Evolutionary conservation across 495 filamentous ascomycete genomes (phyloP).

Genomic region (Pyrenula massariospora): DNA sequence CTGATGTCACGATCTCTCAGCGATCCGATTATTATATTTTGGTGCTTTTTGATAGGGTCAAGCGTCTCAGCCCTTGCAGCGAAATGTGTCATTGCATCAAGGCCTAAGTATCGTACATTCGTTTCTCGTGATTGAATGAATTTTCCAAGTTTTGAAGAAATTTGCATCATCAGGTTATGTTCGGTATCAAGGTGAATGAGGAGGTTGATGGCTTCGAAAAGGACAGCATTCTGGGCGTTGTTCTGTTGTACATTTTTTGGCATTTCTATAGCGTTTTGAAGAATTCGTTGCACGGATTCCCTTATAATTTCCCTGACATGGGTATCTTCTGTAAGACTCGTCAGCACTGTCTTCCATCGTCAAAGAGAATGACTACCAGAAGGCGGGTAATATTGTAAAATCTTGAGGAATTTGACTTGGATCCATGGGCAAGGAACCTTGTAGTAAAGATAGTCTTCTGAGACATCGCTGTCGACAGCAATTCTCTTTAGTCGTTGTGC

Average conservation of each 20-base stretch:
- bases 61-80: slow-evolving; percentile 89
- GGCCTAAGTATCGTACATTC: slow-evolving; percentile 91
- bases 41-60: slow-evolving; percentile 96
- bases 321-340: slow-evolving; percentile 56
- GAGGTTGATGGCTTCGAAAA: slow-evolving; percentile 98
- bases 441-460: slow-evolving; percentile 90
- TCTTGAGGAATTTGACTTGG: slow-evolving; percentile 81
- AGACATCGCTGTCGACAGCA: slow-evolving; percentile 77
- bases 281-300: slow-evolving; percentile 78
- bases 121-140: slow-evolving; percentile 97
- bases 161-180: slow-evolving; percentile 89
- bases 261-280: slow-evolving; percentile 81
- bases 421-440: slow-evolving; percentile 99
- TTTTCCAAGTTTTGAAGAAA: slow-evolving; percentile 84
- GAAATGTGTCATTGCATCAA: slow-evolving; percentile 98
- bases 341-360: slow-evolving; percentile 6
- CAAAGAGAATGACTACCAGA: slow-evolving; percentile 50
- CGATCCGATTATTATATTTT: slow-evolving; percentile 87
- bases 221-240: slow-evolving; percentile 95
- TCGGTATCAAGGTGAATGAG: slow-evolving; percentile 99
- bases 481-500: slow-evolving; percentile 80
- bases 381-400: slow-evolving; percentile 93
- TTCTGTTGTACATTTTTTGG: slow-evolving; percentile 99
- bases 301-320: slow-evolving; percentile 87
- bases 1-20: slow-evolving; percentile 95